phyloP scores from a whole-genome alignment of 331 rosid genomes.

The Stylosanthes scabra region DNA sequence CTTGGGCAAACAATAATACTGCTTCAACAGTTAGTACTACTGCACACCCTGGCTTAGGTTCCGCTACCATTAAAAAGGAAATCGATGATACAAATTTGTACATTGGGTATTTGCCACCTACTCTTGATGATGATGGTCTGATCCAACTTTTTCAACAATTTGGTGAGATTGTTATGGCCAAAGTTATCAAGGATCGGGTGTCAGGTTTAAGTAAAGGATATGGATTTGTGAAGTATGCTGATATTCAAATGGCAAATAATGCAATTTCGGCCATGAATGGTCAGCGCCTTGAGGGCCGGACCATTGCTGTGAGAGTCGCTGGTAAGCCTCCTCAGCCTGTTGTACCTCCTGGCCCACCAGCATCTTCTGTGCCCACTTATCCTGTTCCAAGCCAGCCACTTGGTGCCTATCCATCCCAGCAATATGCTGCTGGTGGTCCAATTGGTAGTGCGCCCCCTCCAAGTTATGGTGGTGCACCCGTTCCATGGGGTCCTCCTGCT shows the following conservation, averaged over 20 bases:
- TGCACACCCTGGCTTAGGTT: constrained; percentile 76
- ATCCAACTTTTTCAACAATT: constrained; percentile 86
- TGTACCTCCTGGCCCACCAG: constrained; percentile 88
- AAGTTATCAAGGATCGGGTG: constrained; percentile 86
- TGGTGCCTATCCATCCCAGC: constrained; percentile 93
- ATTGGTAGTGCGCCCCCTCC: constrained; percentile 72
- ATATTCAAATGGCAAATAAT: constrained; percentile 89
- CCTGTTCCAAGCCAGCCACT: constrained; percentile 76
- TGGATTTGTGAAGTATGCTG: constrained; percentile 94
- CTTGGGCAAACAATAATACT: constrained; percentile 85
- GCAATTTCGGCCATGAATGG: constrained; percentile 93
- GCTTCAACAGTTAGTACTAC: constrained; percentile 44
- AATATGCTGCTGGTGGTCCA: constrained; percentile 78
- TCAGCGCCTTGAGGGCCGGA: constrained; percentile 87
- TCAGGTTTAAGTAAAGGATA: constrained; percentile 95
- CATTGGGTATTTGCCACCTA: constrained; percentile 95
- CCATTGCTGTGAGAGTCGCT: constrained; percentile 97
- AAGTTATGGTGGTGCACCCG: constrained; percentile 68
- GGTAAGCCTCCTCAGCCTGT: constrained; percentile 98
- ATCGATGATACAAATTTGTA: constrained; percentile 94
- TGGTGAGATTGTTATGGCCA: constrained; percentile 98
- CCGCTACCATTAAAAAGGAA: constrained; percentile 76
- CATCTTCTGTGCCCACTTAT: constrained; percentile 73
- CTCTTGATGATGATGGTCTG: constrained; percentile 88
- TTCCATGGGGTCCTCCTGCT: constrained; percentile 97